phyloP scores from a whole-genome alignment of 2,329 filamentous ascomycete species.

The Diaporthe longicolla region DNA sequence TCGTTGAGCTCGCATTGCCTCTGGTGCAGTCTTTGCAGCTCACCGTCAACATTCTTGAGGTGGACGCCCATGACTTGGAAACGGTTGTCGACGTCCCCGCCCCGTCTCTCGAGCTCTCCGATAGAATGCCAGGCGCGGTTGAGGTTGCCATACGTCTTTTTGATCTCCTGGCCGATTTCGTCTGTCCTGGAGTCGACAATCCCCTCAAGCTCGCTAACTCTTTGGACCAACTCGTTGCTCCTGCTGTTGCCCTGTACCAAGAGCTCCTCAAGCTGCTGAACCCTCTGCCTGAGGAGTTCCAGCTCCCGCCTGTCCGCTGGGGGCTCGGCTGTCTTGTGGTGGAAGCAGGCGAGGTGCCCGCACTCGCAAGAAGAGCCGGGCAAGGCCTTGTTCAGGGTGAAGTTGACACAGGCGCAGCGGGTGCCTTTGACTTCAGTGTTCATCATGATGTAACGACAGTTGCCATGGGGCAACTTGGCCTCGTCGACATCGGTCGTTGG shows the following conservation, averaged over 20 bases:
- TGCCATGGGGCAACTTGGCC: slow-evolving; percentile 66
- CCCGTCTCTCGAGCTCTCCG: slow-evolving; percentile 59
- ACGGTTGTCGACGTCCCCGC: slow-evolving; percentile 54
- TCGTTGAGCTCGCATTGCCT: slow-evolving; percentile 66
- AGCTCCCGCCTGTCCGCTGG: slow-evolving; percentile 62
- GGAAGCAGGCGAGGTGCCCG: slow-evolving; percentile 73
- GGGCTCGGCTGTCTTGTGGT: slow-evolving; percentile 63
- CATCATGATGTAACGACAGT: slow-evolving; percentile 72
- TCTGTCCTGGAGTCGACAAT: slow-evolving; percentile 66
- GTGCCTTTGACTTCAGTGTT: slow-evolving; percentile 70
- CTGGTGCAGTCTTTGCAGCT: slow-evolving; percentile 61
- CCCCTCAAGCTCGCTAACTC: slow-evolving; percentile 68
- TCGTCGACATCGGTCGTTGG: slow-evolving; percentile 55
- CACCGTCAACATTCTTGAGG: slow-evolving; percentile 56
- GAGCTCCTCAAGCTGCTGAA: slow-evolving; percentile 45
- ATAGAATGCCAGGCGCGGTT: slow-evolving; percentile 68
- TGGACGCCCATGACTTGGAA: slow-evolving; percentile 58
- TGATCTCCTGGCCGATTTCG: slow-evolving; percentile 67
- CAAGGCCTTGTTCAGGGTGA: slow-evolving; percentile 66
- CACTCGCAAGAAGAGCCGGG: slow-evolving; percentile 71
- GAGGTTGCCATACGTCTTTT: slow-evolving; percentile 68
- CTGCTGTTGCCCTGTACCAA: slow-evolving; percentile 43
- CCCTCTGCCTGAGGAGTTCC: slow-evolving; percentile 58
- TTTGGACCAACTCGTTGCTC: slow-evolving; percentile 57
- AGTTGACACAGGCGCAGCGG: slow-evolving; percentile 71